These are phyloP conservation scores for Globisporangium irregulare DNA, from an alignment of 352 stramenopile species.

Conservation along the genomic window DNA sequence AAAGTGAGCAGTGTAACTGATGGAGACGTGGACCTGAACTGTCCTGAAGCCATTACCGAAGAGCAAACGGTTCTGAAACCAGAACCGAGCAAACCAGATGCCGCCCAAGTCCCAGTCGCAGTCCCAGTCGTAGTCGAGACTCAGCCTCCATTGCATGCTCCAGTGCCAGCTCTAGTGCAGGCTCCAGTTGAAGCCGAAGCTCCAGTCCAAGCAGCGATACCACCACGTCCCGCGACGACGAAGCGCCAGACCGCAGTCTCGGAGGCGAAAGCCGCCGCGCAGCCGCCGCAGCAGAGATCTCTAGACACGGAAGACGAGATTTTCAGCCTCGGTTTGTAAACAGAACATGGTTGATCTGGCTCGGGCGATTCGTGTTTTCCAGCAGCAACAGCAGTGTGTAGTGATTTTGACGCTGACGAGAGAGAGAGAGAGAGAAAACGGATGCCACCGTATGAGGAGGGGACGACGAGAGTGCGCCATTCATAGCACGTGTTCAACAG, in stretches of 20 bases:
- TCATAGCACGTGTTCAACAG: background rate
- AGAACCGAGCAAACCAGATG: background rate
- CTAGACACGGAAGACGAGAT: constrained; percentile 64
- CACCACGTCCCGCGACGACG: constrained; percentile 10
- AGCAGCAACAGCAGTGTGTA: constrained; percentile 1
- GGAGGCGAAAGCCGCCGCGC: constrained; percentile 5
- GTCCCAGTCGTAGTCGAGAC: background rate
- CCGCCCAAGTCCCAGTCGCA: background rate
- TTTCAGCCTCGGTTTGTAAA: constrained; percentile 75
- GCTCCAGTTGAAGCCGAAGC: background rate
- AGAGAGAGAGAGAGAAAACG: background rate
- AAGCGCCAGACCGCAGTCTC: background rate
- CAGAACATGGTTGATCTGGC: background rate
- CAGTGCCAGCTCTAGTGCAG: background rate
- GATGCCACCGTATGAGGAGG: background rate
- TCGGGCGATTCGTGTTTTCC: background rate
- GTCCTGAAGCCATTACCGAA: constrained; percentile 38
- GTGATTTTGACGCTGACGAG: background rate
- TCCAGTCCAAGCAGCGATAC: background rate
- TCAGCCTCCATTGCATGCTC: background rate
- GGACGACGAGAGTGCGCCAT: background rate
- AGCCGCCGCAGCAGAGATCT: constrained; percentile 1
- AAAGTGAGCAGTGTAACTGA: constrained; percentile 15
- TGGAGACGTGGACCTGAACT: constrained; percentile 28
- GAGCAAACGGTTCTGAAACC: constrained; percentile 36